Conservation (phyloP, 257 asterid genomes). For the Nicotiana undulata region DNA sequence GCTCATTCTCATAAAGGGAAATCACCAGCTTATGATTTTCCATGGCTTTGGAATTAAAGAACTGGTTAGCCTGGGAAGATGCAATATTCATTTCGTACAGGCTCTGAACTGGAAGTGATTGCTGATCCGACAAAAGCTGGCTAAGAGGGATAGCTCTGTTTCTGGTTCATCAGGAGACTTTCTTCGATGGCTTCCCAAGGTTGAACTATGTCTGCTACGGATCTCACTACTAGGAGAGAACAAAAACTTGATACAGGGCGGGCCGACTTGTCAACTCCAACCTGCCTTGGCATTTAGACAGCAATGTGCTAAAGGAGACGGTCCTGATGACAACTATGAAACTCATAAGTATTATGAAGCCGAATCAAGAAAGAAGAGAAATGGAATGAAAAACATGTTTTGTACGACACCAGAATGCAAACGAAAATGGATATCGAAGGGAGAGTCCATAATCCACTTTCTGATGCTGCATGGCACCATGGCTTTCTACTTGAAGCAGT, state of each 20-base stretch:
- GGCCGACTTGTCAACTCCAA: background rate
- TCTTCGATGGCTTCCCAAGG: background rate
- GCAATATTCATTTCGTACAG: background rate
- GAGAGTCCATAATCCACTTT: background rate
- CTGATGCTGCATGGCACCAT: background rate
- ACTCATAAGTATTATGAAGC: background rate
- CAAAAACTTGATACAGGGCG: background rate
- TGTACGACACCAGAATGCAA: background rate
- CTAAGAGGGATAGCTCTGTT: background rate
- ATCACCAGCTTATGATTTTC: background rate
- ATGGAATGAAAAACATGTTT: background rate
- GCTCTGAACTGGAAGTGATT: background rate
- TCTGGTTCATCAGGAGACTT: background rate
- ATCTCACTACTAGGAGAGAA: background rate
- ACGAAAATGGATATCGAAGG: background rate
- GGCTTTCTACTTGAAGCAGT: background rate
- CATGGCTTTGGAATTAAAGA: background rate
- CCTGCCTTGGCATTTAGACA: background rate
- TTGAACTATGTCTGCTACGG: background rate
- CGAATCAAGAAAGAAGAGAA: background rate
- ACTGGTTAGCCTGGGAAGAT: background rate
- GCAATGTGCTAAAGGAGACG: background rate
- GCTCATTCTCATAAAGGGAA: background rate
- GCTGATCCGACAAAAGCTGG: background rate
- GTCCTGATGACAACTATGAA: background rate